phyloP scores from a whole-genome alignment of 176 grass and related monocot species.

The Ampelocalamus luodianensis region DNA sequence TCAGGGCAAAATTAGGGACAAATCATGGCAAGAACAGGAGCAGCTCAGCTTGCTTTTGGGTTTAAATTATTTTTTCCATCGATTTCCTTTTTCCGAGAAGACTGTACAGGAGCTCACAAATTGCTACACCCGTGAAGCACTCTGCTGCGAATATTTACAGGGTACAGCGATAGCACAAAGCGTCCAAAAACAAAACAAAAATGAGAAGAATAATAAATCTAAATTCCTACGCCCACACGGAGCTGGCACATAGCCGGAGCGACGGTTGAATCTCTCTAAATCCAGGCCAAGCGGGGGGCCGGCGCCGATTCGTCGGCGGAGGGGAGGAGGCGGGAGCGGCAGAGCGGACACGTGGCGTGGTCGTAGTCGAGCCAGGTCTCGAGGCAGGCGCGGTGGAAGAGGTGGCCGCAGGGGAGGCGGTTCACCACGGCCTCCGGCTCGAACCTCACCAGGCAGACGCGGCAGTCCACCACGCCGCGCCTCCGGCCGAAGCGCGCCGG shows the following conservation, averaged over 20 bases:
- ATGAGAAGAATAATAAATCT: background rate
- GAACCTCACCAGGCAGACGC: slow-evolving; percentile 79
- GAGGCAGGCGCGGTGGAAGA: slow-evolving; percentile 82
- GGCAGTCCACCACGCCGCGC: slow-evolving; percentile 45
- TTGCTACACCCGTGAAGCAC: slow-evolving; percentile 53
- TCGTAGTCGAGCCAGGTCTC: slow-evolving; percentile 87
- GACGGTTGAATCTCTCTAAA: slow-evolving; percentile 21
- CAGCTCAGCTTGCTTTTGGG: background rate
- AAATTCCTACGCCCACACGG: slow-evolving; percentile 45
- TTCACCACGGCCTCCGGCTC: slow-evolving; percentile 68
- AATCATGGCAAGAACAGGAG: background rate
- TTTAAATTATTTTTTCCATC: background rate
- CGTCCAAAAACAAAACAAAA: background rate
- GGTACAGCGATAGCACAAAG: slow-evolving; percentile 39
- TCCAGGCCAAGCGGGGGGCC: background rate
- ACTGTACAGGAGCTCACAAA: slow-evolving; percentile 38
- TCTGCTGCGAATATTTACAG: slow-evolving; percentile 57
- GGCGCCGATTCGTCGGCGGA: background rate
- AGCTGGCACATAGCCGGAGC: slow-evolving; percentile 45
- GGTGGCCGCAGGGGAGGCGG: slow-evolving; percentile 77
- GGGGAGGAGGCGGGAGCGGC: slow-evolving; percentile 63
- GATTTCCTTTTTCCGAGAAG: background rate
- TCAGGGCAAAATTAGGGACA: background rate
- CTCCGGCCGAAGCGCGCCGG: slow-evolving; percentile 52
- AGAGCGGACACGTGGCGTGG: slow-evolving; percentile 88